Conservation (phyloP, 495 filamentous ascomycete genomes). For the Pseudevernia furfuracea region DNA sequence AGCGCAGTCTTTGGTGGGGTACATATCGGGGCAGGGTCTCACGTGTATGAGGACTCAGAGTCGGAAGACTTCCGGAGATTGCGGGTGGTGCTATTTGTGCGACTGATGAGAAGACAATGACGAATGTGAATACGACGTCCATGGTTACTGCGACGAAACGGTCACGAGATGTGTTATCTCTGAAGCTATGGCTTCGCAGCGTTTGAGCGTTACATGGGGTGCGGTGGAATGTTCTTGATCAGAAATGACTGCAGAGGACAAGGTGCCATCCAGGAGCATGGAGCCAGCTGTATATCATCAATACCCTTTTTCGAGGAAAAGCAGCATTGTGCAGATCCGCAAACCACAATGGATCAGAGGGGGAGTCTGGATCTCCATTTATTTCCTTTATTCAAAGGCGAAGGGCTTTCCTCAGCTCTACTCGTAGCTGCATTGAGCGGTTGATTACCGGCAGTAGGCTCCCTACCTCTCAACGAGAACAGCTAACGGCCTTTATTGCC, state of each 20-base stretch:
- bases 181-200: neutral
- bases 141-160: neutral
- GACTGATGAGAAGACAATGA: neutral
- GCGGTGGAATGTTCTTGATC: no score
- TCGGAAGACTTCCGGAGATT: neutral
- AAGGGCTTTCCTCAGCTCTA: no score
- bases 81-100: neutral
- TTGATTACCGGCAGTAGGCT: neutral
- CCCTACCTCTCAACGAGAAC: neutral
- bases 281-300: neutral
- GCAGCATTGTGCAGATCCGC: neutral
- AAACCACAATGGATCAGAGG: neutral
- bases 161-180: neutral
- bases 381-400: no score
- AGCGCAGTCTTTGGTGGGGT: neutral
- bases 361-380: no score
- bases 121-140: neutral
- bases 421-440: neutral
- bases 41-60: neutral
- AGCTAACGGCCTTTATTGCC: neutral
- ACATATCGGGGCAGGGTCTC: neutral
- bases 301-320: neutral
- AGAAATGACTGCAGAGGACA: neutral
- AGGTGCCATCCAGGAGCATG: neutral
- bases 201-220: neutral